Base-by-base conservation (phyloP, 805 yeast species). In the Kuraishia cidri region DNA sequence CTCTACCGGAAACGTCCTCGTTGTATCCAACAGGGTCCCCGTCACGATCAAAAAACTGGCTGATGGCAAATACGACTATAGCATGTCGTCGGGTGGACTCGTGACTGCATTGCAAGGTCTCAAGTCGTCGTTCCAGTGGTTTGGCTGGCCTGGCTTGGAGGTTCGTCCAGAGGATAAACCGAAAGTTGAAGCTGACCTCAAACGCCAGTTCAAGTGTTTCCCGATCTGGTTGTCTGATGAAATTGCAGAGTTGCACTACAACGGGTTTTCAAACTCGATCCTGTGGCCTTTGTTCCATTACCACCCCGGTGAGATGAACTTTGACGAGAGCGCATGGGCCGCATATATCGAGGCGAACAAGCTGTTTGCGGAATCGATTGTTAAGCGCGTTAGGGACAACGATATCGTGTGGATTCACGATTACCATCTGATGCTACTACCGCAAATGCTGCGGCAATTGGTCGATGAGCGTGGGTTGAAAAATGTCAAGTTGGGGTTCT, bases 221-320 rank as follows among this genome's bases (percentile, higher is more conserved):
- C 98, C 99, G 3, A 79, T 92, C 32, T 92, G 80, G 60, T 56
- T 92, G 37, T 69, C 77, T 40, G 97, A 92, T 49, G 85, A 82
- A 40, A 69, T 92, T 41, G 97, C 97, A 1, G 97, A 92, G 49
- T 66, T 92, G 43, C 97, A 92, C 60, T 92, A 92, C 60, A 92
- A 94, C 53, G 98, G 97, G 20, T 92, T 94, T 58, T 74, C 86
- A 41, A 92, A 92, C 58, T 82, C 94, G 11, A 92, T 92, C 41
- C 62, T 92, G 42, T 92, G 99, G 99, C 99, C 99, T 1, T 60
- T 94, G 39, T 92, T 92, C 64, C 99, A 92, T 56, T 92, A 92
- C 58, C 98, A 92, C 52, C 98, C 99, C 1, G 98, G 97, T 39
- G 98, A 94, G 56, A 92, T 94, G 82, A 88, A 85, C 53, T 92